Evolutionary conservation across 768 basidiomycete genomes (phyloP).

Genomic region (Cubamyces lactineus): DNA sequence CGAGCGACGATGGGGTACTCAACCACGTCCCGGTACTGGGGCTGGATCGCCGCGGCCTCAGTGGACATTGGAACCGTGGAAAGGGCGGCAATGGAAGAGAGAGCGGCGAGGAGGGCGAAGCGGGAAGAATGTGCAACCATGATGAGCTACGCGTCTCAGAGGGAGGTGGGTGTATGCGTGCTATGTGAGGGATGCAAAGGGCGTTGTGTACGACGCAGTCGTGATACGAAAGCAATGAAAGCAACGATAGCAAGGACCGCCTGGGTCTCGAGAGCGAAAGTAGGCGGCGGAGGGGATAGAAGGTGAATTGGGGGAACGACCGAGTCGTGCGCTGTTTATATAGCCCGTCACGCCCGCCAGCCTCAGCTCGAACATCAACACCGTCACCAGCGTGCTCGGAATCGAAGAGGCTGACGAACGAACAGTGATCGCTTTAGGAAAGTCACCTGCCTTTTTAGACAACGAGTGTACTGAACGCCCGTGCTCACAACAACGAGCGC

Average conservation of each 20-base stretch:
- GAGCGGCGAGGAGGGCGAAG: slow-evolving; percentile 50
- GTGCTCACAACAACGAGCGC: not conserved
- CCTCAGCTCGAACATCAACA: not conserved
- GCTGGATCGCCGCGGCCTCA: slow-evolving; percentile 42
- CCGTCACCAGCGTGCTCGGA: not conserved
- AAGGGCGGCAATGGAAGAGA: slow-evolving; percentile 50
- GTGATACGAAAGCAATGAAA: slow-evolving; percentile 29
- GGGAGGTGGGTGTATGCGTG: slow-evolving; percentile 21
- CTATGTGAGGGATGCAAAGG: slow-evolving; percentile 28
- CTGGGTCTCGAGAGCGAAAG: slow-evolving; percentile 49
- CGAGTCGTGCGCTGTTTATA: slow-evolving; percentile 23
- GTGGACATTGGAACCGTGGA: slow-evolving; percentile 40
- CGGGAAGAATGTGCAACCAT: slow-evolving; percentile 57
- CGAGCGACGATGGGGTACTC: slow-evolving; percentile 6
- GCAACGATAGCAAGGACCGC: slow-evolving; percentile 46
- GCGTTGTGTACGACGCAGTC: slow-evolving; percentile 27
- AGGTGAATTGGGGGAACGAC: slow-evolving; percentile 35
- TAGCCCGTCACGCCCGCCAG: slow-evolving; percentile 15
- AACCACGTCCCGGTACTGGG: slow-evolving; percentile 18
- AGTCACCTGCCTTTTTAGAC: slow-evolving; percentile 11
- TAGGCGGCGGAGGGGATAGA: slow-evolving; percentile 39
- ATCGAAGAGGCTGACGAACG: not conserved
- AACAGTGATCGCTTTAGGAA: not conserved
- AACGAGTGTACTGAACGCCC: not conserved
- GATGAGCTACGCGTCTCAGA: slow-evolving; percentile 21